These are phyloP conservation scores for Hymenoscyphus occultus DNA, from an alignment of 2,329 filamentous ascomycete genomes.

Conservation along the genomic window DNA sequence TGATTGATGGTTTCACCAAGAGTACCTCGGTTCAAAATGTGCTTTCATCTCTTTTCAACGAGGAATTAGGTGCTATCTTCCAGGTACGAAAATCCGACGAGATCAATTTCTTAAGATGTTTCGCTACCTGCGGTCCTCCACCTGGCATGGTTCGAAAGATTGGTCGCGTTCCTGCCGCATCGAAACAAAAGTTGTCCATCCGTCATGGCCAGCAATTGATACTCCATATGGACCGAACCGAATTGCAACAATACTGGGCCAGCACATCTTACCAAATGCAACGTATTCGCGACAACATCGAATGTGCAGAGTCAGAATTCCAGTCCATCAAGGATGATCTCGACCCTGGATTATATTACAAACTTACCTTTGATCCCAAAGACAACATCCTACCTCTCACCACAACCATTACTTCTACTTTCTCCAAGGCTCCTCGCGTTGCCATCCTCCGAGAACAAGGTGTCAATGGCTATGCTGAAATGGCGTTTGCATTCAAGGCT, in stretches of 20 bases:
- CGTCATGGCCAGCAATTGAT: slow-evolving; percentile 67
- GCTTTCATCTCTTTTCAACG: slow-evolving; percentile 84
- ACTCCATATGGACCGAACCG: slow-evolving; percentile 64
- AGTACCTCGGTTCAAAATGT: slow-evolving; percentile 59
- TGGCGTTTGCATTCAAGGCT: slow-evolving; percentile 92
- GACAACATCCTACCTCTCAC: slow-evolving; percentile 71
- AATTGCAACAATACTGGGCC: slow-evolving; percentile 85
- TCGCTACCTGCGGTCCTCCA: slow-evolving; percentile 84
- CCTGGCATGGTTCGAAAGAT: slow-evolving; percentile 80
- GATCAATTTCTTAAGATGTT: slow-evolving; percentile 81
- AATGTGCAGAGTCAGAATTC: slow-evolving; percentile 81
- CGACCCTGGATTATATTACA: slow-evolving; percentile 83
- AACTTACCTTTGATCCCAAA: slow-evolving; percentile 71
- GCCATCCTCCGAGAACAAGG: slow-evolving; percentile 94
- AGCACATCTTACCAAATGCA: slow-evolving; percentile 90
- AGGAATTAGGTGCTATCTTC: slow-evolving; percentile 94
- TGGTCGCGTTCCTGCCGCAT: slow-evolving; percentile 65
- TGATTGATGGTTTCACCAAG: slow-evolving; percentile 70
- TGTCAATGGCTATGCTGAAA: slow-evolving; percentile 93
- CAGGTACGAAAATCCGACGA: slow-evolving; percentile 85
- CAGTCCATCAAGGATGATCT: slow-evolving; percentile 68
- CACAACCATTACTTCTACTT: slow-evolving; percentile 47
- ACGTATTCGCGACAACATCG: slow-evolving; percentile 81
- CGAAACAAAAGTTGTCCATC: slow-evolving; percentile 75
- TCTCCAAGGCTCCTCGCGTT: slow-evolving; percentile 66